Percentiles rank a stretch among this genome's conserved stretches.
These are phyloP conservation scores for Tilletia horrida DNA, from an alignment of 1,284 basidiomycete genomes.

Conservation along the genomic window DNA sequence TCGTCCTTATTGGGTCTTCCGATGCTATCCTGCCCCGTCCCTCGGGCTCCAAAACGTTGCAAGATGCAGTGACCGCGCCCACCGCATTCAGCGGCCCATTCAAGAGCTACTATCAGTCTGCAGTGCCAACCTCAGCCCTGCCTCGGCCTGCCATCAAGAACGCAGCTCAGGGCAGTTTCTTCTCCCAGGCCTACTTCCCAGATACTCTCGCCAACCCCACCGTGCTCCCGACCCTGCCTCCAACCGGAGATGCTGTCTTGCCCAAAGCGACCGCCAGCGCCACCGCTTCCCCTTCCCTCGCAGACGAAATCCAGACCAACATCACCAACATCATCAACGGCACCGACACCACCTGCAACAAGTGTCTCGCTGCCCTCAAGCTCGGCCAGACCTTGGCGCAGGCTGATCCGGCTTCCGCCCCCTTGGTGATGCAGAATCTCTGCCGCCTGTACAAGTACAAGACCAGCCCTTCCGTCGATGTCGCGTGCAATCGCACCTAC, in stretches of 20 bases:
- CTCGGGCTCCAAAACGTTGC: constrained; percentile 63
- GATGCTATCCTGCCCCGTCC: background rate
- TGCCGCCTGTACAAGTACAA: constrained; percentile 19
- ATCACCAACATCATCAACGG: constrained; percentile 19
- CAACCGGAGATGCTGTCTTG: constrained; percentile 20
- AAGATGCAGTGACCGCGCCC: constrained; percentile 66
- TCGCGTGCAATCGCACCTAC: constrained; percentile 36
- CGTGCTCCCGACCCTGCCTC: constrained; percentile 16
- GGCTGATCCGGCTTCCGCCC: constrained; percentile 7
- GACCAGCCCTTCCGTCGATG: constrained; percentile 12
- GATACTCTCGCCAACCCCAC: constrained; percentile 20
- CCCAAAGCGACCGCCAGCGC: constrained; percentile 15
- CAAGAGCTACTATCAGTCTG: constrained; percentile 63
- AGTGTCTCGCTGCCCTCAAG: constrained; percentile 15
- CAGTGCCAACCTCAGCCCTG: constrained; percentile 58
- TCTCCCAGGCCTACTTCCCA: constrained; percentile 57
- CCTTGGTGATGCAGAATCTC: constrained; percentile 18
- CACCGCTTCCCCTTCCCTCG: background rate
- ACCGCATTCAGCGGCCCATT: constrained; percentile 70
- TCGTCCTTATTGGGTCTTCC: background rate
- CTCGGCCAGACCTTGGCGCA: constrained; percentile 17
- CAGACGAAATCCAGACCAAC: constrained; percentile 14
- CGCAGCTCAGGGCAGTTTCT: constrained; percentile 68
- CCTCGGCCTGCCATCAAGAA: constrained; percentile 62
- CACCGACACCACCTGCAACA: constrained; percentile 15